Conservation (phyloP, 2,329 filamentous ascomycete genomes). For the Sordariomycetes sp. region DNA sequence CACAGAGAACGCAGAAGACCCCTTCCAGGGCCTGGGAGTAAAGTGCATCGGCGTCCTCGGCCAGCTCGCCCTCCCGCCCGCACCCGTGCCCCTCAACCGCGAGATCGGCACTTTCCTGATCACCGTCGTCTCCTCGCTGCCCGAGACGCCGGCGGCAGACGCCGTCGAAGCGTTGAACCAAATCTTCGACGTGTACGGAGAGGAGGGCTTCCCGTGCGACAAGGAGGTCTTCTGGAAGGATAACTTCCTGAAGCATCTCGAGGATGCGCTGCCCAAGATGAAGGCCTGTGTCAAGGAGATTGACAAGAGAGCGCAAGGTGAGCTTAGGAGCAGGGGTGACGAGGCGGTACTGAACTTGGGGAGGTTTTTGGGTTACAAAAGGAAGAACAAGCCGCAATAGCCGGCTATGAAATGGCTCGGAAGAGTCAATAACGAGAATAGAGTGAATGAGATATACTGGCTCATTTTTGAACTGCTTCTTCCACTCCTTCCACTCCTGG, state of each 20-base stretch:
- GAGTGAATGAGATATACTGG: background rate
- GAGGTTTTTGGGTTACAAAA: constrained; percentile 57
- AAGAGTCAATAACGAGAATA: constrained; percentile 3
- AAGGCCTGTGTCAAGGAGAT: constrained; percentile 49
- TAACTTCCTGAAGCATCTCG: constrained; percentile 48
- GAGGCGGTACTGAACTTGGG: constrained; percentile 51
- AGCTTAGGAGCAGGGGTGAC: constrained; percentile 50
- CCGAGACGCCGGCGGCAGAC: constrained; percentile 45
- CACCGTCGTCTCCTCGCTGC: constrained; percentile 40
- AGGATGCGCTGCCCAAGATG: constrained; percentile 42
- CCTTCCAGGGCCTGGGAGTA: constrained; percentile 53
- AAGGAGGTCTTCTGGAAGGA: constrained; percentile 55
- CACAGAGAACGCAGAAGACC: constrained; percentile 31
- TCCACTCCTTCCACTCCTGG: background rate
- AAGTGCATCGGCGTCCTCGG: constrained; percentile 61
- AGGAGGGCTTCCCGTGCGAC: constrained; percentile 50
- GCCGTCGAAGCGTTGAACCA: constrained; percentile 57
- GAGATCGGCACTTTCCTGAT: constrained; percentile 56
- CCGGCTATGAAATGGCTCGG: constrained; percentile 2
- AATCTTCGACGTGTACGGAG: constrained; percentile 58
- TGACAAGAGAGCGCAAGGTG: constrained; percentile 47
- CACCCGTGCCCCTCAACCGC: constrained; percentile 44
- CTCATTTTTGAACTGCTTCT: background rate
- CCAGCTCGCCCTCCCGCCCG: constrained; percentile 48
- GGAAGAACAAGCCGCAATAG: constrained; percentile 36